These are phyloP conservation scores for Saccharomycopsis guyanensis DNA, from an alignment of 805 yeast genomes.

Conservation along the genomic window DNA sequence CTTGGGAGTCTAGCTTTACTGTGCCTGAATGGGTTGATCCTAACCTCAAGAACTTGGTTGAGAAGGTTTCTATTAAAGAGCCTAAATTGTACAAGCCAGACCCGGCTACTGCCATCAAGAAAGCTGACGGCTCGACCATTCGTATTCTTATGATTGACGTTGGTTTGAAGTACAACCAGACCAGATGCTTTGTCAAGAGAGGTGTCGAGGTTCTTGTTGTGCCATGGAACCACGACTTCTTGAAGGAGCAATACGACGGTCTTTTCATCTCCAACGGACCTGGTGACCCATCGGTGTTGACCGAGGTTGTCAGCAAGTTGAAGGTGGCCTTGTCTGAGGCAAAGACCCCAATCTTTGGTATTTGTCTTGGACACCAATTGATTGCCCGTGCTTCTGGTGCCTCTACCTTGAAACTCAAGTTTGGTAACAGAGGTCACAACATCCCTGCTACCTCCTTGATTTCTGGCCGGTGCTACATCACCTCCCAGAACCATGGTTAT, in stretches of 20 bases:
- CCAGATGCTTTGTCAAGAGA: constrained; percentile 90
- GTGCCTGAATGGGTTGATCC: constrained; percentile 92
- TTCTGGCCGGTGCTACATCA: constrained; percentile 95
- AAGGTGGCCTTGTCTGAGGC: constrained; percentile 49
- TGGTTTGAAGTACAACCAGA: constrained; percentile 97
- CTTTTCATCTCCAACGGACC: constrained; percentile 97
- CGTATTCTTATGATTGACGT: constrained; percentile 90
- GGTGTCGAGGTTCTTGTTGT: constrained; percentile 95
- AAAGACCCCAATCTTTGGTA: constrained; percentile 91
- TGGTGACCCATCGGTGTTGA: constrained; percentile 93
- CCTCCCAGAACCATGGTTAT: constrained; percentile 97
- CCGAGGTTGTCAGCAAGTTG: constrained; percentile 56
- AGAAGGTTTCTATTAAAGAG: constrained; percentile 72
- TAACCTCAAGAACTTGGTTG: constrained; percentile 84
- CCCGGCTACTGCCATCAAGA: constrained; percentile 38
- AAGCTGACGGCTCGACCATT: constrained; percentile 60
- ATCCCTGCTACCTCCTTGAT: constrained; percentile 88
- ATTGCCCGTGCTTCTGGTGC: constrained; percentile 96
- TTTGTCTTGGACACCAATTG: constrained; percentile 96
- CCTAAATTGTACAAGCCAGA: constrained; percentile 76
- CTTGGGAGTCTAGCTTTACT: constrained; percentile 60
- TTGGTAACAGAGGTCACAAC: constrained; percentile 99
- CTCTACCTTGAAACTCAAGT: constrained; percentile 81
- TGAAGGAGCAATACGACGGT: constrained; percentile 83
- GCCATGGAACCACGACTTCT: constrained; percentile 89